Conservation (phyloP, 2,329 filamentous ascomycete genomes). For the Diaporthe ilicicola region DNA sequence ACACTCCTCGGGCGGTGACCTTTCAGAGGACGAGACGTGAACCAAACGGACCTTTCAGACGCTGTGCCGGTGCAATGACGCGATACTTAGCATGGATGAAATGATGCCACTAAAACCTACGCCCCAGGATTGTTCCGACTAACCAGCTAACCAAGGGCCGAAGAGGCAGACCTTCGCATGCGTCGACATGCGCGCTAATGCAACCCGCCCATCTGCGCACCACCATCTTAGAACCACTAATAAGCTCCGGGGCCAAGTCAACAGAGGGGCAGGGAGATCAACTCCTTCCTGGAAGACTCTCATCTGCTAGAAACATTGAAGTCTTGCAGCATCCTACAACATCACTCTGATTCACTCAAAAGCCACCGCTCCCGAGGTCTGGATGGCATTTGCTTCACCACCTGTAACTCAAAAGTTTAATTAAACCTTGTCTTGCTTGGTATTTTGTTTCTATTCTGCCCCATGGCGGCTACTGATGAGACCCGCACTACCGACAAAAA, state of each 20-base stretch:
- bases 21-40: background rate
- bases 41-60: background rate
- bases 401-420: background rate
- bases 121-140: background rate
- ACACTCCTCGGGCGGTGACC: background rate
- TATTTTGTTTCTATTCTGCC: background rate
- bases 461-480: too few relatives aligned
- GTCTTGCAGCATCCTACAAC: background rate
- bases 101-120: background rate
- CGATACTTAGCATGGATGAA: background rate
- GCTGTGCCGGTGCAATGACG: slow-evolving; percentile 11
- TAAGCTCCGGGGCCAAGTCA: background rate
- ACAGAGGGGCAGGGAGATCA: background rate
- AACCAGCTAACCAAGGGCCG: background rate
- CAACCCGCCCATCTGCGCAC: slow-evolving; percentile 1
- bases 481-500: background rate
- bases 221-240: background rate
- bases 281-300: background rate
- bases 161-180: background rate
- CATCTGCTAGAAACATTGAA: background rate
- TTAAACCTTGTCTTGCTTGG: background rate
- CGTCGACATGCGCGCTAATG: background rate
- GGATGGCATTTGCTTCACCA: background rate
- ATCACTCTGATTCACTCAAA: too few relatives aligned
- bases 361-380: background rate